Percentiles rank a stretch among this genome's conserved stretches.
Conservation (phyloP, 176 grass and related monocot genomes). For the Tillandsia leiboldiana region DNA sequence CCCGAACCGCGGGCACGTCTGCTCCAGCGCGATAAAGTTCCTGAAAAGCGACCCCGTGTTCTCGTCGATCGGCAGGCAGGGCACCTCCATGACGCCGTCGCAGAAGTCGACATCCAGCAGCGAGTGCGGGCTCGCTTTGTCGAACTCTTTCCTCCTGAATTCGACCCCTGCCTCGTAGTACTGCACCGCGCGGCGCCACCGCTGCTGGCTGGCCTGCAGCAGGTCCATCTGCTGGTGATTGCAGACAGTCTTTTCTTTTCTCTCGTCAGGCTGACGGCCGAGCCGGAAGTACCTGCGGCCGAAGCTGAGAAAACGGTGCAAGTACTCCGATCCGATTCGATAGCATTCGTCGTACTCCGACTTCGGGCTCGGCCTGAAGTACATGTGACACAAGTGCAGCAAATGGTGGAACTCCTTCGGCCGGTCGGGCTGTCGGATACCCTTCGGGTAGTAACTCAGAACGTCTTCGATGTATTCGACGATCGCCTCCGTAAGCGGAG, state of each 20-base stretch:
- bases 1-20: slow-evolving; percentile 6
- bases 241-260: background rate
- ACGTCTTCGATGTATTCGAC: background rate
- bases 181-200: slow-evolving; percentile 12
- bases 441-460: background rate
- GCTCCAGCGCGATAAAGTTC: slow-evolving; percentile 16
- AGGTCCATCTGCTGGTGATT: rapidly evolving
- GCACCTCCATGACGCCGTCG: slow-evolving; percentile 15
- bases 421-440: background rate
- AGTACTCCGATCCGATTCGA: background rate
- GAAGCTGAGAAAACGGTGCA: background rate
- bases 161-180: background rate
- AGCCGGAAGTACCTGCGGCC: slow-evolving; percentile 5
- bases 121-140: slow-evolving; percentile 7
- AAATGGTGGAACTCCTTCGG: slow-evolving; percentile 7
- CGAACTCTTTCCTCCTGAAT: background rate
- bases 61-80: slow-evolving; percentile 9
- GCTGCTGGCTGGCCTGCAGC: background rate
- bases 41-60: background rate
- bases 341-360: background rate
- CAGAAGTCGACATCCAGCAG: background rate
- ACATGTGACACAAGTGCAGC: slow-evolving; percentile 12
- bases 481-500: background rate
- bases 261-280: background rate
- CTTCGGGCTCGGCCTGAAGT: slow-evolving; percentile 1